Evolutionary conservation across 106 monocot genomes (phyloP).

Genomic region (Chionographis japonica): DNA sequence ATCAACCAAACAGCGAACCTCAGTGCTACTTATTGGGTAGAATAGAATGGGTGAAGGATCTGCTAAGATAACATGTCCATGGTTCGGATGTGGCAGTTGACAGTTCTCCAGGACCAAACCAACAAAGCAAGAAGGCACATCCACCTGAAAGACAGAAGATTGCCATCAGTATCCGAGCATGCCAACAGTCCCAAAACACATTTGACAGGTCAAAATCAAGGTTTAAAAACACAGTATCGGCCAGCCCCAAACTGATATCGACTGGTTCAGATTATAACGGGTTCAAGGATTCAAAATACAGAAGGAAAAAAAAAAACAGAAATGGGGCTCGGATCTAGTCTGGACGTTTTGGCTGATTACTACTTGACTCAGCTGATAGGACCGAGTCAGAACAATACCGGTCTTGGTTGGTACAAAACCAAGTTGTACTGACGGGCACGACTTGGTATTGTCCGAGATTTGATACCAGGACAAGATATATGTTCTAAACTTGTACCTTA

Average conservation of each 20-base stretch:
- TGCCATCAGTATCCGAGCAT: background rate
- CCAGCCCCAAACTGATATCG: no score
- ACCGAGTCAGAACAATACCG: no score
- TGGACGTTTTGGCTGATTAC: background rate
- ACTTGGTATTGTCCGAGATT: no score
- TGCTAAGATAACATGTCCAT: conserved; percentile 82
- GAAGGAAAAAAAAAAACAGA: no score
- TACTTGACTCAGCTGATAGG: background rate
- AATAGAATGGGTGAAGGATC: conserved; percentile 59
- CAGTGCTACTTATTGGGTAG: conserved; percentile 45
- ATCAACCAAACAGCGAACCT: conserved; percentile 45
- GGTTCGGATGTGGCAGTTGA: conserved; percentile 73
- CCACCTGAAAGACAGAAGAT: conserved; percentile 11
- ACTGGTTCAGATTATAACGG: no score
- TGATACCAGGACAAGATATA: background rate
- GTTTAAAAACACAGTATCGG: background rate
- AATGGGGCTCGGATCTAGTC: no score
- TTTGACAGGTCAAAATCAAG: background rate
- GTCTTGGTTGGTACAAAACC: no score
- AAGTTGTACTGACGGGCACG: no score
- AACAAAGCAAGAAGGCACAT: conserved; percentile 19
- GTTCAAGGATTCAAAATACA: no score
- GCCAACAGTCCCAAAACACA: background rate
- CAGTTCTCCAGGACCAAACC: conserved; percentile 85
- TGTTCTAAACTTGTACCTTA: conserved; percentile 1